These are phyloP conservation scores for Penicillium fimorum DNA, from an alignment of 495 filamentous ascomycete genomes.

Conservation along the genomic window DNA sequence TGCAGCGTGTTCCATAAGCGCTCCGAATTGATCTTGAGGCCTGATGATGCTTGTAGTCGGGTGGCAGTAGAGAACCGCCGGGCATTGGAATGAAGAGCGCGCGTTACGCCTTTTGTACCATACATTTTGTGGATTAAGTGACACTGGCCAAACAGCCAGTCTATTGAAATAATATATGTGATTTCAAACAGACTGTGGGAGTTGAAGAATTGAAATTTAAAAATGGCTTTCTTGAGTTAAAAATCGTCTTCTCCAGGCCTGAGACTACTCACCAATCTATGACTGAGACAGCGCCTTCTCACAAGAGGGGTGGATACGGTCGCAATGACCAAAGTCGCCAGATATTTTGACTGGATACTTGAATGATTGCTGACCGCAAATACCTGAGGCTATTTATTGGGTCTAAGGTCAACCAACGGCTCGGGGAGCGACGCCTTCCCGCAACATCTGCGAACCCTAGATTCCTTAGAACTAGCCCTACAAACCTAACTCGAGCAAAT, in stretches of 20 bases:
- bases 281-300: constrained; percentile 15
- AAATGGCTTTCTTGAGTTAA: background rate
- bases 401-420: background rate
- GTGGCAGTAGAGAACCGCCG: constrained; percentile 20
- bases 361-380: background rate
- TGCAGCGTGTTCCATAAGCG: constrained; percentile 38
- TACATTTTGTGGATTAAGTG: constrained; percentile 7
- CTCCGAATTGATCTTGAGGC: constrained; percentile 33
- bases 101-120: constrained; percentile 4
- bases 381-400: background rate
- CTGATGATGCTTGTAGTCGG: constrained; percentile 18
- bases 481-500: background rate
- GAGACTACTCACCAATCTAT: background rate
- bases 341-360: background rate
- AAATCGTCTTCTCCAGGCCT: background rate
- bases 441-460: constrained; percentile 21
- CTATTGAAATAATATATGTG: background rate
- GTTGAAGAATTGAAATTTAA: background rate
- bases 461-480: background rate
- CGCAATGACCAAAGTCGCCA: background rate
- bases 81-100: constrained; percentile 13
- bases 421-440: constrained; percentile 17
- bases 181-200: background rate
- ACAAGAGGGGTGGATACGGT: constrained; percentile 8
- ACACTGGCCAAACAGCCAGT: background rate